phyloP scores from a whole-genome alignment of 2,329 filamentous ascomycete species.

The Talaromyces rugulosus region DNA sequence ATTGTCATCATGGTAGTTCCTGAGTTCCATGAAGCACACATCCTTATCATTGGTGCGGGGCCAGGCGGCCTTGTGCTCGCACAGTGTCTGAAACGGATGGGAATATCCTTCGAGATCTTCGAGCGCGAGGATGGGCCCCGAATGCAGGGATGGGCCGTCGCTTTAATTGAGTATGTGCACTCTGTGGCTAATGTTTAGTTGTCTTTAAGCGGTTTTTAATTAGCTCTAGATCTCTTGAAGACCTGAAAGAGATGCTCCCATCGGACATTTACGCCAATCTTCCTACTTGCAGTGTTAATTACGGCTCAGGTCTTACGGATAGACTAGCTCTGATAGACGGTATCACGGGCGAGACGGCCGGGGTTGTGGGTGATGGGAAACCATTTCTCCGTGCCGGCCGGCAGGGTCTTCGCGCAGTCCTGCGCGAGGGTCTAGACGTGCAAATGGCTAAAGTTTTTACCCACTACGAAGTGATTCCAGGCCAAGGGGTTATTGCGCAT shows the following conservation, averaged over 20 bases:
- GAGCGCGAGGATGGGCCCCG: neutral
- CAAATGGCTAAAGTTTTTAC: neutral
- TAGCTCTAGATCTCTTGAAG: neutral
- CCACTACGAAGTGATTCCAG: neutral
- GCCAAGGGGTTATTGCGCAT: neutral
- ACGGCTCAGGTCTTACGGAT: neutral
- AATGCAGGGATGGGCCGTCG: neutral
- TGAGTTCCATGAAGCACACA: neutral
- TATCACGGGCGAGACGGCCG: neutral
- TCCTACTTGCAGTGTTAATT: neutral
- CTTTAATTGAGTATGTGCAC: neutral
- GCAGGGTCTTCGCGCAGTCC: neutral
- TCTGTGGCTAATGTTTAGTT: neutral
- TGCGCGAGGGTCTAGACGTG: neutral
- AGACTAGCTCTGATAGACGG: neutral
- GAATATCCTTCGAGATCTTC: neutral
- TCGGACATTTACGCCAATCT: neutral
- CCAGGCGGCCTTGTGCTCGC: neutral
- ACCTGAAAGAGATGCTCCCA: neutral
- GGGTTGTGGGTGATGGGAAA: neutral
- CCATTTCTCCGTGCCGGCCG: neutral
- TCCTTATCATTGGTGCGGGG: neutral
- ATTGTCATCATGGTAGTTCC: neutral
- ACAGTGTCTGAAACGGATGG: neutral
- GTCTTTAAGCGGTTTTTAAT: neutral